These are phyloP conservation scores for Monilinia laxa DNA, from an alignment of 2,329 filamentous ascomycete genomes.

Conservation along the genomic window DNA sequence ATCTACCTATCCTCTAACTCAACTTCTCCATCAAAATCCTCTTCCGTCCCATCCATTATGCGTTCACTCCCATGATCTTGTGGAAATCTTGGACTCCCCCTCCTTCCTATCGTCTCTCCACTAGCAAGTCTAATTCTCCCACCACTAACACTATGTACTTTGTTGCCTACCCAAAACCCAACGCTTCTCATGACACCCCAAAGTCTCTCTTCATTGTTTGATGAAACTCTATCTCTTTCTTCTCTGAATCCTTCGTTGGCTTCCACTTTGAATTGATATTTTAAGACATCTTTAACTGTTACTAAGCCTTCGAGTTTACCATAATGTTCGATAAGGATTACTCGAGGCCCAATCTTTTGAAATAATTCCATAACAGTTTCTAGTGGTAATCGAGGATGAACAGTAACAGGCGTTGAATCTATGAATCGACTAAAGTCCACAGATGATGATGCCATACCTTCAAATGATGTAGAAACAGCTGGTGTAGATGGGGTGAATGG, in stretches of 20 bases:
- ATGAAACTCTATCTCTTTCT: conserved; percentile 44
- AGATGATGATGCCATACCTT: conserved; percentile 56
- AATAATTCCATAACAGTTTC: conserved; percentile 99
- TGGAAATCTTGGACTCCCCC: conserved; percentile 33
- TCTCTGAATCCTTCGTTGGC: conserved; percentile 73
- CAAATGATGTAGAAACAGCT: conserved; percentile 50
- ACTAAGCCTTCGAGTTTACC: conserved; percentile 82
- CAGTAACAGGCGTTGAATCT: conserved; percentile 84
- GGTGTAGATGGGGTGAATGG: conserved; percentile 32
- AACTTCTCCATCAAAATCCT: conserved; percentile 47
- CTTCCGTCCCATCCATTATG: conserved; percentile 54
- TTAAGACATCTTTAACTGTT: conserved; percentile 94
- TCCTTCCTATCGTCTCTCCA: conserved; percentile 38
- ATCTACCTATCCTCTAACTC: conserved; percentile 43
- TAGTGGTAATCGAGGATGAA: conserved; percentile 84
- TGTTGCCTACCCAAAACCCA: conserved; percentile 59
- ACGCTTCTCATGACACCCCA: conserved; percentile 58
- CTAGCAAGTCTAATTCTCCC: conserved; percentile 55
- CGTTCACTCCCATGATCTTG: conserved; percentile 34
- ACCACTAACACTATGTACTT: conserved; percentile 52
- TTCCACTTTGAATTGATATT: conserved; percentile 96
- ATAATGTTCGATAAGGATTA: conserved; percentile 89
- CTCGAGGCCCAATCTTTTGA: conserved; percentile 92
- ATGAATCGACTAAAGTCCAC: conserved; percentile 86
- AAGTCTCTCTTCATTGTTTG: conserved; percentile 62